Conservation (phyloP, 495 filamentous ascomycete species). For the Hypoxylon fragiforme region DNA sequence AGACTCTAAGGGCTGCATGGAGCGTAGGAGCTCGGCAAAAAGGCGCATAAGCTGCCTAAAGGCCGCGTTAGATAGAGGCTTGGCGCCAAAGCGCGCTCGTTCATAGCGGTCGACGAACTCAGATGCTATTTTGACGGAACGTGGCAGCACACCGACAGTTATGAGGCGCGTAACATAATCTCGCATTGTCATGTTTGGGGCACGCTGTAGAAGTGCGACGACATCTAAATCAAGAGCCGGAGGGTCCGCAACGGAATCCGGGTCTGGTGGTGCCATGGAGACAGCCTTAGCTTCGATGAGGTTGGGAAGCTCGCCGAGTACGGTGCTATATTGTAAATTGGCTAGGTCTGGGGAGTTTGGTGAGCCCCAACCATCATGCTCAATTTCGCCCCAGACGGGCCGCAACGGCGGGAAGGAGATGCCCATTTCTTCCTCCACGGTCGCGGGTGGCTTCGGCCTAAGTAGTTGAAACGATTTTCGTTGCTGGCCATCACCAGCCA, state of each 20-base stretch:
- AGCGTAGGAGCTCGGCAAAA: conserved; percentile 80
- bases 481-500: neutral
- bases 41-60: conserved; percentile 84
- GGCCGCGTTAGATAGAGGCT: conserved; percentile 58
- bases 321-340: conserved; percentile 74
- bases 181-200: conserved; percentile 72
- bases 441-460: conserved; percentile 29
- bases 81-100: conserved; percentile 73
- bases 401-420: conserved; percentile 38
- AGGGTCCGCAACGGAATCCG: conserved; percentile 43
- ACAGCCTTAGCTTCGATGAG: conserved; percentile 93
- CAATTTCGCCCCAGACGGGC: conserved; percentile 72
- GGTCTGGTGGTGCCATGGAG: conserved; percentile 72
- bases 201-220: conserved; percentile 71
- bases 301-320: conserved; percentile 86
- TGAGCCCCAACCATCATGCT: conserved; percentile 88
- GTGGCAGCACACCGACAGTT: conserved; percentile 63
- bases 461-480: conserved; percentile 30
- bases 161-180: conserved; percentile 78
- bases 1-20: conserved; percentile 68
- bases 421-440: conserved; percentile 29
- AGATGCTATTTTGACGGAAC: conserved; percentile 47
- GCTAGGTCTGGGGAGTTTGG: conserved; percentile 73
- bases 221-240: conserved; percentile 58
- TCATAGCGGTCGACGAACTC: conserved; percentile 81